Percentiles rank a stretch among this genome's conserved stretches.
These are phyloP conservation scores for Trichoderma aggressivum DNA, from an alignment of 2,329 filamentous ascomycete species.

Conservation along the genomic window DNA sequence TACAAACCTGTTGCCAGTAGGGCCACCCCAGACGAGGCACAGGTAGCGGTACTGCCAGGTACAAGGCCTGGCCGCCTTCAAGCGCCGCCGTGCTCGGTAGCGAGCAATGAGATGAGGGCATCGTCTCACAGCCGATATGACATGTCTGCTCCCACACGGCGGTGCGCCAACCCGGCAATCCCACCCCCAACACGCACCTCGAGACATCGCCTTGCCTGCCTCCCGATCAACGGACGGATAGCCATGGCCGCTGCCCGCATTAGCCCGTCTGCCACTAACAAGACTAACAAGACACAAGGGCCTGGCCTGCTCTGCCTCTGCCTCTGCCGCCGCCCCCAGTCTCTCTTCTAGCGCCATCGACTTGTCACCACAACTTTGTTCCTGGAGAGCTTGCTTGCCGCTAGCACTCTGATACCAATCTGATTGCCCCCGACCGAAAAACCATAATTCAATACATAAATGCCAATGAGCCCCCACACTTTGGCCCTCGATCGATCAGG, in stretches of 20 bases:
- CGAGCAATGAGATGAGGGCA: neutral
- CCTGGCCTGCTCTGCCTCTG: conserved; percentile 17
- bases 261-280: conserved; percentile 1
- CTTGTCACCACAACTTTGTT: conserved; percentile 17
- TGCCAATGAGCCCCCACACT: conserved; percentile 30
- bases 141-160: conserved; percentile 31
- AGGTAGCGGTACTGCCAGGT: conserved; percentile 1
- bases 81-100: neutral
- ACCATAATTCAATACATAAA: conserved; percentile 37
- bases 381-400: neutral
- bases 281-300: neutral
- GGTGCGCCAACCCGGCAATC: conserved; percentile 19
- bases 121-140: conserved; percentile 36
- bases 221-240: conserved; percentile 28
- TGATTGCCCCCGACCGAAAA: conserved; percentile 25
- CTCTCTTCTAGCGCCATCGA: conserved; percentile 9
- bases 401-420: conserved; percentile 9
- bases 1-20: neutral
- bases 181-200: conserved; percentile 19
- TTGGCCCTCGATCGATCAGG: conserved; percentile 12
- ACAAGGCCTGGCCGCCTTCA: neutral
- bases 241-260: conserved; percentile 18
- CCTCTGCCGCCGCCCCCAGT: conserved; percentile 18
- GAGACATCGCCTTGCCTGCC: conserved; percentile 27
- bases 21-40: neutral